Conservation (phyloP, 1,139 yeast genomes). For the Protomyces macrosporus region DNA sequence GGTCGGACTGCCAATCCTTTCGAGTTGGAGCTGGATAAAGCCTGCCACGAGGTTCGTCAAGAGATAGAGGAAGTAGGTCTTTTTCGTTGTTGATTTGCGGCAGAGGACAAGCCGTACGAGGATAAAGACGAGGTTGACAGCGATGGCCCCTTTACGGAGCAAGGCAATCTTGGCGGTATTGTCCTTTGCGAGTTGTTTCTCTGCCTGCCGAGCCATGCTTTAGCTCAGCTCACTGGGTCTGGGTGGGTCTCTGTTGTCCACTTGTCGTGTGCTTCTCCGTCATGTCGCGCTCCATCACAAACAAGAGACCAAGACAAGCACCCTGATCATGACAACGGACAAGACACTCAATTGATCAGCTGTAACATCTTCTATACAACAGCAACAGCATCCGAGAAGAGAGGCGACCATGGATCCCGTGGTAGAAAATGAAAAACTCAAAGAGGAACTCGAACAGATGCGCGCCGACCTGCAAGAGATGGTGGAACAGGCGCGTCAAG, state of each 20-base stretch:
- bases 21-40: conserved; percentile 53
- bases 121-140: conserved; percentile 45
- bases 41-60: conserved; percentile 56
- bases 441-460: conserved; percentile 41
- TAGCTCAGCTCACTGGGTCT: neutral
- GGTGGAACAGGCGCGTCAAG: conserved; percentile 36
- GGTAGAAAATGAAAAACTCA: conserved; percentile 39
- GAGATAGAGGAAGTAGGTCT: conserved; percentile 49
- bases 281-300: no score
- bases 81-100: conserved; percentile 46
- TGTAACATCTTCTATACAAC: neutral
- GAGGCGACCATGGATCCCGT: conserved; percentile 16
- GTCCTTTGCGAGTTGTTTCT: conserved; percentile 62
- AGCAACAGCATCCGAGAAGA: neutral
- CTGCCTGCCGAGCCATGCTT: conserved; percentile 58
- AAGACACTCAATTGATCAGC: neutral
- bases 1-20: conserved; percentile 40
- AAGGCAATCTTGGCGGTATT: conserved; percentile 53
- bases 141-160: conserved; percentile 49
- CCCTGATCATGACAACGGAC: neutral
- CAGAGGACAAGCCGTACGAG: conserved; percentile 44
- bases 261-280: no score
- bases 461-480: conserved; percentile 29
- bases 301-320: no score
- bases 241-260: neutral